These are phyloP conservation scores for Hypoxylon sp. DNA, from an alignment of 2,329 filamentous ascomycete species.

Conservation along the genomic window DNA sequence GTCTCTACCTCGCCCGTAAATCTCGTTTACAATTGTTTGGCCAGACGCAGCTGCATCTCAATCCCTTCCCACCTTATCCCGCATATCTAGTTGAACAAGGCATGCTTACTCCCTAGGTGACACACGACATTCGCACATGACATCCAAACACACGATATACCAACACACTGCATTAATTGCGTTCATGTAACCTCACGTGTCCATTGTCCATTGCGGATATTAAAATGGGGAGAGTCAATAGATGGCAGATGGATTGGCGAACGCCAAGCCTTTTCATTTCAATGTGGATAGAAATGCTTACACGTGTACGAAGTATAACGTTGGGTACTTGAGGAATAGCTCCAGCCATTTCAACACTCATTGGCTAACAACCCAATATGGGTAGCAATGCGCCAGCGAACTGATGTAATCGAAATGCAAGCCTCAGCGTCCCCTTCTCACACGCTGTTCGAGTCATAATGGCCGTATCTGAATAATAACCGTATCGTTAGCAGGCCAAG, in stretches of 20 bases:
- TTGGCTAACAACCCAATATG: background rate
- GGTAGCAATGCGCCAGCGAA: background rate
- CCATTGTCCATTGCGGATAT: constrained; percentile 30
- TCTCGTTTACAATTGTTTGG: constrained; percentile 14
- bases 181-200: constrained; percentile 25
- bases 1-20: background rate
- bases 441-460: background rate
- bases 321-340: no score
- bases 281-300: background rate
- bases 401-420: background rate
- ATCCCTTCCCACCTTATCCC: constrained; percentile 18
- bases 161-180: background rate
- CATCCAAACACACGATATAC: background rate
- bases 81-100: background rate
- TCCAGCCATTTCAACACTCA: background rate
- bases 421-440: background rate
- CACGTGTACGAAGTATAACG: background rate
- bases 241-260: background rate
- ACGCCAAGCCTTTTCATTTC: background rate
- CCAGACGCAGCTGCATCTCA: constrained; percentile 23
- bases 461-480: background rate
- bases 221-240: background rate
- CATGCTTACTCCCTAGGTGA: background rate
- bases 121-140: constrained; percentile 12
- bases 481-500: no score